phyloP scores from a whole-genome alignment of 148 eudicot species.

The Chenopodium quinoa region DNA sequence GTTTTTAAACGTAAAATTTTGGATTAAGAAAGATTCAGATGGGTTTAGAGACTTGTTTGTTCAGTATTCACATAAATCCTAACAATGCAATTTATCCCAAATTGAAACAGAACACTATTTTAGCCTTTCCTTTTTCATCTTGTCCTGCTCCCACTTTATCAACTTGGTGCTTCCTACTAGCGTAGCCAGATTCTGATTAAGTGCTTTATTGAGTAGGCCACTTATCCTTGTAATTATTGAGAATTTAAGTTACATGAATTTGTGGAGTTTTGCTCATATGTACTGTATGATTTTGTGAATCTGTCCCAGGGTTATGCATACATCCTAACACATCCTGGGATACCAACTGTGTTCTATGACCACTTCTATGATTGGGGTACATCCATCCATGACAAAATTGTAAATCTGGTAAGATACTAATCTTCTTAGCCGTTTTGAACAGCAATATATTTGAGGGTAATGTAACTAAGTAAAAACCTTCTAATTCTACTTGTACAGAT shows the following conservation, averaged over 20 bases:
- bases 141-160: neutral
- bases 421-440: neutral
- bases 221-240: too few relatives aligned
- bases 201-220: too few relatives aligned
- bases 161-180: neutral
- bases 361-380: conserved; percentile 85
- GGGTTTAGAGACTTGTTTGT: neutral
- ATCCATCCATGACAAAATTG: conserved; percentile 75
- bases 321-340: conserved; percentile 90
- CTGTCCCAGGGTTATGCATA: conserved; percentile 82
- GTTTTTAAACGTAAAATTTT: neutral
- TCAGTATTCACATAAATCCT: neutral
- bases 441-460: neutral
- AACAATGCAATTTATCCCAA: neutral
- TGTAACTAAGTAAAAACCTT: neutral
- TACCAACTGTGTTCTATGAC: conserved; percentile 83
- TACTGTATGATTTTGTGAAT: neutral
- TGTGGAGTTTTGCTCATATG: neutral
- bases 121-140: neutral
- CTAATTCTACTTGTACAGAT: conserved; percentile 47
- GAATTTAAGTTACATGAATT: too few relatives aligned
- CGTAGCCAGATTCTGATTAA: neutral
- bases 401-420: conserved; percentile 61
- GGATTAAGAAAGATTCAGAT: neutral
- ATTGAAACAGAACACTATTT: neutral